Evolutionary conservation across 129 eudicot genomes (phyloP), one percentile per base, ranked within the genome.

Genomic region (Artemisia tridentata): DNA sequence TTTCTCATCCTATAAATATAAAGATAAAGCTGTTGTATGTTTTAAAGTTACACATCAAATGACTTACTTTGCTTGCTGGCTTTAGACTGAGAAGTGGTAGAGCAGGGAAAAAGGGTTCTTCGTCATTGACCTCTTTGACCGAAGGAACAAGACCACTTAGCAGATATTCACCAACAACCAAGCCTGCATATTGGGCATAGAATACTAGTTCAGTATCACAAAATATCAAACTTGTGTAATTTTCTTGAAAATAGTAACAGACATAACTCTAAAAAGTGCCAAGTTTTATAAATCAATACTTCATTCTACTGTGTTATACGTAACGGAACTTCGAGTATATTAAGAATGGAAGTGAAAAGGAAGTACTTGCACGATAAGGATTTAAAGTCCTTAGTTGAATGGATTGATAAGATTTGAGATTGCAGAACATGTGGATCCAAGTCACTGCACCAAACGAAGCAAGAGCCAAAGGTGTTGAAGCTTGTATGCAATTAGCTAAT

Each of bases 361-460:
- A 65, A 72, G 71, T 92, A 92, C 98, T 89, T 92, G 98, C 98
- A 67, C 98, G 91, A 81, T 92, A 92, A 56, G 98, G 98, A 89
- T 92, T 92, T 79, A 92, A 79, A 56, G 96, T 92, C 25, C 98
- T 81, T 51, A 92, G 83, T 65, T 88, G 98, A 75, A 92, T 92
- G 77, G 96, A 88, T 65, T 92, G 98, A 81, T 92, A 92, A 6
- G 98, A 92, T 80, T 92, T 92, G 72, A 92, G 77, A 84, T 92
- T 92, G 88, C 98, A 92, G 88, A 75, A 92, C 95, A 92, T 88
- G 91, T 92, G 98, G 67, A 85, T 67, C 95, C 95, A 88, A 66
- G 98, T 92, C 16, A 92, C 73, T 34, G 79, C 84, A 61, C 91
- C 83, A 86, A 92, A 86, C 58, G 89, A 57, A 80, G 84, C 89